Base-by-base conservation (phyloP, 164 flowering plant species). In the Protea cynaroides region DNA sequence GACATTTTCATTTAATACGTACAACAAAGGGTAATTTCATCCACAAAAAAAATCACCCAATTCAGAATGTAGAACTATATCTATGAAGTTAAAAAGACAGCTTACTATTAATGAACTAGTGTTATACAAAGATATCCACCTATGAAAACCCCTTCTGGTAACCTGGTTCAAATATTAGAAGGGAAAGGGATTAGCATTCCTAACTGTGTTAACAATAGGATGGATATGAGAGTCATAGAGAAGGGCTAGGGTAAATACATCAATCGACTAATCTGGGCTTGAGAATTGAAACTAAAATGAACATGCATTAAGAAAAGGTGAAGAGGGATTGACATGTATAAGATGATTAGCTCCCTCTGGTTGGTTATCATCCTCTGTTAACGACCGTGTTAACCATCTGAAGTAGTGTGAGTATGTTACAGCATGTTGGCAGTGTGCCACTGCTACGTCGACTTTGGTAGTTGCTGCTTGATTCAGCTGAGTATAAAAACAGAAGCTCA, bases 141-240 rank as follows among this genome's bases (percentile, higher is more conserved):
- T 43, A 59, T n/a, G 23, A 23, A 18, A 65, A 58, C 40, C 44
- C 51, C 67, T 64, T 50, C 10, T 1, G 59, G 65, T 52, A 49
- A 44, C 65, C 46, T 36, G 21, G 18, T 58, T 47, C 67, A 69
- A 46, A 73, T 69, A 74, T 46, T 56, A 49, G 65, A 57, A 15
- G 44, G 46, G 40, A 14, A 65, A 64, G 58, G 57, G 62, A 58
- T 69, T 65, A 69, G 58, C 68, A 66, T 74, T 61, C 55, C 76
- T 69, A 66, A 62, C 63, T 68, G 62, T 63, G 62, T 51, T 44
- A 60, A 40, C 50, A 73, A 56, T 44, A 62, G 23, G 51, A 40
- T 53, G 34, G 68, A 23, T 65, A 21, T 37, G 54, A 64, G 59
- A 67, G n/a, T n/a, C 5, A 5, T 2, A 29, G 34, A 67, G 12